Evolutionary conservation across 2,329 filamentous ascomycete genomes (phyloP), one percentile per base, ranked within the genome.

Genomic region (Decorospora gaudefroyi): DNA sequence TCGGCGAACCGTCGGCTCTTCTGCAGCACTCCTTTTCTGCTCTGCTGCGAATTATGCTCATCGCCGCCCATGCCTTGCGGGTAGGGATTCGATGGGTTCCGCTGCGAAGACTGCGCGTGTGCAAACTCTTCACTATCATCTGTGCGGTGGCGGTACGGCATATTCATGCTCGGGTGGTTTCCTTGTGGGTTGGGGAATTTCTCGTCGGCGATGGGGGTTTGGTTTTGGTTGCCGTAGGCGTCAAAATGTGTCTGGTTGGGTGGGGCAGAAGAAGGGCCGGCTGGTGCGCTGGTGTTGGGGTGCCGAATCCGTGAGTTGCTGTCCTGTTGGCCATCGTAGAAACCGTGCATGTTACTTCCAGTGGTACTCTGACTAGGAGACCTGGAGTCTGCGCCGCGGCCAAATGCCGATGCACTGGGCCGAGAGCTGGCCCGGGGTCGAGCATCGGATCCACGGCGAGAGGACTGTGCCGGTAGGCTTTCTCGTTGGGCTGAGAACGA

Each of bases 1-100:
- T 96, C 90, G 1, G 82, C 85, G 59, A 99, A 96, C 55, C 83
- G 85, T 44, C 90, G 84, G 72, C 92, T 90, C 69, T 95, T 96
- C 62, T 93, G 87, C 31, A 93, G 74, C 8, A 88, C 83, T 22
- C 80, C 82, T 30, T 64, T 59, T 33, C 60, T 51, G 35, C 57
- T 57, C 38, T 61, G 55, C 27, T 59, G 48, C 30, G 46, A 49
- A 5, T 38, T 32, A 8, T 34, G 31, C 3, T 61, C 63, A 10
- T 59, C 57, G 23, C 63, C 61, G 34, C 67, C 60, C 65, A 70
- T 68, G 50, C 60, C 74, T 49, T 55, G 70, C 55, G 70, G 76
- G 68, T 72, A 72, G 29, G 66, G 68, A 27, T 60, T 65, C 3
- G 44, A 47, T 10, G 44, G 22, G 3, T 26, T 43, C 6, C 38